phyloP scores from a whole-genome alignment of 1,284 basidiomycete genomes.

The Cronartium ribicola region DNA sequence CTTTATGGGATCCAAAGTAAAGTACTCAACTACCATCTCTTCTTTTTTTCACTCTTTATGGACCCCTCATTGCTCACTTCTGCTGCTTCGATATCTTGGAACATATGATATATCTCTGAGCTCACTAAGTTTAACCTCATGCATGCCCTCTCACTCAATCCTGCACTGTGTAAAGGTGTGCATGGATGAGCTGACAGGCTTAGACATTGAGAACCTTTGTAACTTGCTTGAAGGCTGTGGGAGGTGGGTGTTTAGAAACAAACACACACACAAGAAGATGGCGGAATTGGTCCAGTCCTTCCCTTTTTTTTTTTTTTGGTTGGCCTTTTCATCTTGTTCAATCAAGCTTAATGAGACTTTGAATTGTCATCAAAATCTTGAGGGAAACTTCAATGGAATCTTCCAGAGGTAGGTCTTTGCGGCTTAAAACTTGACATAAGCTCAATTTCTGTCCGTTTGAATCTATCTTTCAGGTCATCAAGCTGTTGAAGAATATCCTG shows the following conservation, averaged over 20 bases:
- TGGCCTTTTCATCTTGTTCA: neutral
- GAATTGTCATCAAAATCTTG: conserved; percentile 70
- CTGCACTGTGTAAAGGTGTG: conserved; percentile 95
- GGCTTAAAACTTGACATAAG: neutral
- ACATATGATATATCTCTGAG: conserved; percentile 80
- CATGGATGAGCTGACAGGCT: conserved; percentile 86
- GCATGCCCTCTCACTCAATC: conserved; percentile 82
- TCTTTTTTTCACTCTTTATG: neutral
- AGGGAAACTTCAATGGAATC: conserved; percentile 97
- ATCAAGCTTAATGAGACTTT: neutral
- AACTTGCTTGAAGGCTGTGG: conserved; percentile 90
- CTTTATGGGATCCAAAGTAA: conserved; percentile 58
- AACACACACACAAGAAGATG: conserved; percentile 76
- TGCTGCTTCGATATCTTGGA: conserved; percentile 57
- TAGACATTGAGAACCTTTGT: conserved; percentile 89
- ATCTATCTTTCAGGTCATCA: conserved; percentile 11
- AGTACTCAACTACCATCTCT: conserved; percentile 51
- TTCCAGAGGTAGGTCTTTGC: conserved; percentile 55
- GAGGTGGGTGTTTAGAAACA: conserved; percentile 78
- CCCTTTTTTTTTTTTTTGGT: neutral
- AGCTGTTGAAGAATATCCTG: conserved; percentile 66
- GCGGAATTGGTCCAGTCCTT: conserved; percentile 22
- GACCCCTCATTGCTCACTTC: neutral
- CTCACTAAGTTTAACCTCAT: conserved; percentile 94
- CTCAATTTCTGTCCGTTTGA: too few relatives aligned